These are phyloP conservation scores for Zygosaccharomyces lentus DNA, from an alignment of 805 yeast genomes.

Conservation along the genomic window DNA sequence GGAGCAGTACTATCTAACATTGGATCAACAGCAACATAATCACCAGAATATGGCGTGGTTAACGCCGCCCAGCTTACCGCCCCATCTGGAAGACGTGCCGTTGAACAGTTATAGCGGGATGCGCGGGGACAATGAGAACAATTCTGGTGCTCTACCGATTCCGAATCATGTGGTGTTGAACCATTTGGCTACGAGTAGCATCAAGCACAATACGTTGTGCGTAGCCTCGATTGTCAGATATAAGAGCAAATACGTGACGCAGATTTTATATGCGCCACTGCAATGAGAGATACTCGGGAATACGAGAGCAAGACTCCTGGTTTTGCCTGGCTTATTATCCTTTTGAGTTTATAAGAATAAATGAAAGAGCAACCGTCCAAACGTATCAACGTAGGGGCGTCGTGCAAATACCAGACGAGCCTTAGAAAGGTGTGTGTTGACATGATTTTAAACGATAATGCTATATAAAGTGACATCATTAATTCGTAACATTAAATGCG, in stretches of 20 bases:
- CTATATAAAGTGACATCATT: too few relatives aligned
- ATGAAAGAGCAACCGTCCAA: too few relatives aligned
- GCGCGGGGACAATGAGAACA: conserved; percentile 53
- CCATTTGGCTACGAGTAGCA: conserved; percentile 92
- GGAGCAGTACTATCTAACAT: conserved; percentile 78
- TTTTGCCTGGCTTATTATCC: too few relatives aligned
- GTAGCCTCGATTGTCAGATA: conserved; percentile 90
- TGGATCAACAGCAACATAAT: conserved; percentile 62
- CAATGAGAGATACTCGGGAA: conserved; percentile 33
- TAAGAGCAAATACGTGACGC: conserved; percentile 84
- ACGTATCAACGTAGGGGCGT: too few relatives aligned
- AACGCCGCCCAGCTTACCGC: conserved; percentile 95
- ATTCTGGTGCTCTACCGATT: conserved; percentile 82
- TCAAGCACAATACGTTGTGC: conserved; percentile 88
- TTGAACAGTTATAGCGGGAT: conserved; percentile 58
- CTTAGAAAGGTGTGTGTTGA: too few relatives aligned
- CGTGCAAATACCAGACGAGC: too few relatives aligned
- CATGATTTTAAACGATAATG: too few relatives aligned
- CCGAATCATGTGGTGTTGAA: conserved; percentile 94
- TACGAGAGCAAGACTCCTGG: neutral
- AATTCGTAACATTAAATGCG: too few relatives aligned
- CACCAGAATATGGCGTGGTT: conserved; percentile 57
- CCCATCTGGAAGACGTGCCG: conserved; percentile 91
- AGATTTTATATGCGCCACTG: conserved; percentile 84
- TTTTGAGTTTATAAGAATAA: too few relatives aligned